Evolutionary conservation across 73 alveolate genomes (phyloP).

Genomic region (Paramecium octaurelia): DNA sequence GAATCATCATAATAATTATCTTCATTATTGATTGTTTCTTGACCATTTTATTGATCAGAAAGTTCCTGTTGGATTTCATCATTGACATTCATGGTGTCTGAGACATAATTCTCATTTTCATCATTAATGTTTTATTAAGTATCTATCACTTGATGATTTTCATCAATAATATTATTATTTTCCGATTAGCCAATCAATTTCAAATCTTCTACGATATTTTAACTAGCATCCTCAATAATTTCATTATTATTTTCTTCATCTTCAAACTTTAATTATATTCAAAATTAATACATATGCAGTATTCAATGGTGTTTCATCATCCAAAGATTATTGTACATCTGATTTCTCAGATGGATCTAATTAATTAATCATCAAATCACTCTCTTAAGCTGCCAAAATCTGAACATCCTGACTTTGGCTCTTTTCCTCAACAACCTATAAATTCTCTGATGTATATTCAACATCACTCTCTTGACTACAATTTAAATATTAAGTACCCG

Average conservation of each 20-base stretch:
- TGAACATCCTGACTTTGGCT: not conserved
- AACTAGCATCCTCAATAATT: not conserved
- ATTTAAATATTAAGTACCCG: not conserved
- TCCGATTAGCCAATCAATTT: not conserved
- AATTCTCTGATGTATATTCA: not conserved
- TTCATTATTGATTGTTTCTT: not conserved
- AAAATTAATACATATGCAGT: not conserved
- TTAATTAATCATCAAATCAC: conserved; percentile 18
- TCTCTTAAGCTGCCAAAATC: conserved; percentile 3
- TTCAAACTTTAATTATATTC: not conserved
- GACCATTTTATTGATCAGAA: not conserved
- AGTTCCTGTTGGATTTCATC: not conserved
- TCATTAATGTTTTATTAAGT: not conserved
- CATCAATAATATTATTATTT: not conserved
- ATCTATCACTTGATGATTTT: not conserved
- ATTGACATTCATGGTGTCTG: not conserved
- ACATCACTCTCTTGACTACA: not conserved
- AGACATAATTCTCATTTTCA: not conserved
- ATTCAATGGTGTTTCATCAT: conserved; percentile 42
- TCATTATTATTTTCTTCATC: not conserved
- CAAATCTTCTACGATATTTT: not conserved
- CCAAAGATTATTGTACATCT: not conserved
- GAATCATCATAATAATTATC: not conserved
- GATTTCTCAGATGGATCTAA: not conserved
- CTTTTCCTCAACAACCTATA: not conserved